phyloP scores from a whole-genome alignment of 805 yeast genomes.

The Ogataea saltuana region DNA sequence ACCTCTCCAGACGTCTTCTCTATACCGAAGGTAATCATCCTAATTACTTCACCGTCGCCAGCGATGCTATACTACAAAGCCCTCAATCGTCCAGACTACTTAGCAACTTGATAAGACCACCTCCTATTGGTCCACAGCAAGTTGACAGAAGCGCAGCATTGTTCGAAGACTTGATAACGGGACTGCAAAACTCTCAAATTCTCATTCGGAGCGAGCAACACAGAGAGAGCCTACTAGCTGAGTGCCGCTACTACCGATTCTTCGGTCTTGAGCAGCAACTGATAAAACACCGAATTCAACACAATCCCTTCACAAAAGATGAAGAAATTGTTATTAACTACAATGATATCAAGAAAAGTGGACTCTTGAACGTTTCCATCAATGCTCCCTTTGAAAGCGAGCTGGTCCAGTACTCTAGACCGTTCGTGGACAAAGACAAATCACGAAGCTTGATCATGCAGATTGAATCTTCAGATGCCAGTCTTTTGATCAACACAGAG shows the following conservation, averaged over 20 bases:
- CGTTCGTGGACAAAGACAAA: constrained; percentile 40
- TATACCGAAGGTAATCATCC: constrained; percentile 67
- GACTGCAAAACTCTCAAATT: constrained; percentile 55
- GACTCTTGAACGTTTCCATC: constrained; percentile 30
- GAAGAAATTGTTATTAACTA: constrained; percentile 61
- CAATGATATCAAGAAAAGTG: constrained; percentile 45
- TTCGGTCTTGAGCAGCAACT: constrained; percentile 71
- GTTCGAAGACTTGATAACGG: constrained; percentile 55
- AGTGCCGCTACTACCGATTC: constrained; percentile 77
- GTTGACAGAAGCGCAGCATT: constrained; percentile 52
- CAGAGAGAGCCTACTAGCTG: constrained; percentile 58
- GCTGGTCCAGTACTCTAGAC: constrained; percentile 44
- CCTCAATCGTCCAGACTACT: constrained; percentile 40
- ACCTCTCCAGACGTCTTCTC: constrained; percentile 57
- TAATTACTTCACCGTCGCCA: constrained; percentile 70
- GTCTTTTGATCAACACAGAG: constrained; percentile 35
- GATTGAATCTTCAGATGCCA: constrained; percentile 35
- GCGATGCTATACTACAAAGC: constrained; percentile 52
- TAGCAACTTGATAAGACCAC: constrained; percentile 65
- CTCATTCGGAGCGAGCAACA: constrained; percentile 52
- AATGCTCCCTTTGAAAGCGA: no score
- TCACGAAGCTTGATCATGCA: constrained; percentile 45
- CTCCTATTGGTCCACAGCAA: constrained; percentile 64
- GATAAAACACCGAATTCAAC: constrained; percentile 48
- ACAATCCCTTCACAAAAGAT: constrained; percentile 50